Conservation (phyloP, 1,284 basidiomycete species). For the Apiotrichum gamsii region DNA sequence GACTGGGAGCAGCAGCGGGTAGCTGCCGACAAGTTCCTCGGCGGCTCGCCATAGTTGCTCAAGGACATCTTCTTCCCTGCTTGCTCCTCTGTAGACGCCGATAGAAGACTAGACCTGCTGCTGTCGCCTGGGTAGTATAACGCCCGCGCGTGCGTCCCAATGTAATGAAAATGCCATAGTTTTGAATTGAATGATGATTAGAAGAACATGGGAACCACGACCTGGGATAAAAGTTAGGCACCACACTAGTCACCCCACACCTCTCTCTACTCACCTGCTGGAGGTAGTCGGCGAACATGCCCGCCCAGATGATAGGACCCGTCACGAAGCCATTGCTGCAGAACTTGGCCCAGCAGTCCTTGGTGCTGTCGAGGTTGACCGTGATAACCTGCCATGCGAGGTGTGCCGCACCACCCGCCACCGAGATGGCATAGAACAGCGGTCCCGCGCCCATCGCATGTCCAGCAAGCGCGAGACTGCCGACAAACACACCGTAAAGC, state of each 20-base stretch:
- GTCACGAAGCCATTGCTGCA: constrained; percentile 72
- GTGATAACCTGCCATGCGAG: constrained; percentile 70
- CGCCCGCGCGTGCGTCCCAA: too few species aligned
- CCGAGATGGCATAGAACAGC: constrained; percentile 69
- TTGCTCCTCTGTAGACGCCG: too few species aligned
- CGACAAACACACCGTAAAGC: constrained; percentile 69
- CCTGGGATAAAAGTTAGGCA: too few species aligned
- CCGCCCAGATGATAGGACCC: constrained; percentile 83
- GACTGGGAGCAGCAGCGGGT: constrained; percentile 34
- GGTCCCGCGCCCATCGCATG: constrained; percentile 67
- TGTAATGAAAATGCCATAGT: too few species aligned
- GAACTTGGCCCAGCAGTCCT: constrained; percentile 92
- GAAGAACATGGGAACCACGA: too few species aligned
- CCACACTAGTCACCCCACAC: too few species aligned
- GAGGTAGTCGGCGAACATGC: constrained; percentile 71
- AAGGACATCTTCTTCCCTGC: too few species aligned
- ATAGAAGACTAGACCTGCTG: too few species aligned
- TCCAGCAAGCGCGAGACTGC: constrained; percentile 70
- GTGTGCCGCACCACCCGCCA: constrained; percentile 67
- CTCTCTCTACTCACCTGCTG: constrained; percentile 22
- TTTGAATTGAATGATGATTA: too few species aligned
- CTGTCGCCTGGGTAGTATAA: too few species aligned
- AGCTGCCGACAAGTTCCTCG: constrained; percentile 38
- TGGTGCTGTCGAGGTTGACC: constrained; percentile 69
- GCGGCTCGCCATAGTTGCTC: too few species aligned